Base-by-base conservation (phyloP, 768 basidiomycete species). In the Suillus subaureus region DNA sequence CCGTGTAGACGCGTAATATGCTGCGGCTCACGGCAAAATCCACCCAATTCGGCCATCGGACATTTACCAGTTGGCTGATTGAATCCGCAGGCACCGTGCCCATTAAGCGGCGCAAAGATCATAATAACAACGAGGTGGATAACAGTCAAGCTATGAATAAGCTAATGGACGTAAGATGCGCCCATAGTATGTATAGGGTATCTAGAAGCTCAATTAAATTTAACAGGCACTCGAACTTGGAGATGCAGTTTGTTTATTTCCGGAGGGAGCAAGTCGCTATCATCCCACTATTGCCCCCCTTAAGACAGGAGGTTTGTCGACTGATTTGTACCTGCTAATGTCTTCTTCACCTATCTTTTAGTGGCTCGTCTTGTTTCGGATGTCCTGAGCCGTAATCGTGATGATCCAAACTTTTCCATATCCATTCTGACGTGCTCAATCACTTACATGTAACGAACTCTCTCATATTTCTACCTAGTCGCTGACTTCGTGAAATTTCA, bases 41-140 rank as follows among this genome's bases (percentile, higher is more conserved):
- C 47, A 93, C 94, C 0, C 90, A 91, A 70, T 96, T 96, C 70
- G 92, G 93, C 3, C 88, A 84, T 51, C 85, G 75, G 68, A 96
- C 93, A 3, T 93, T 96, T 75, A 93, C 91, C 9, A 92, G 90
- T 67, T 95, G 94, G 94, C 83, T 96, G 23, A 93, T 96, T 60
- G 93, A 95, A 74, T 88, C 89, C 21, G 91, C 91, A 12, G 95
- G 94, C 15, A 94, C 95, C 1, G 84, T 96, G 3, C 94, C 94
- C 1, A 85, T 96, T 52, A 85, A 89, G 72, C 83, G 94, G 65
- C 82, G 86, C 61, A 93, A 90, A 68, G 94, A 96, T 72, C 85
- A 83, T 69, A 67, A 68, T 0, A 85, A 88, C 56, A 83, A 78
- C 4, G 78, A 75, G 16, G 80, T 79, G 0, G 88, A 96, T 75